Evolutionary conservation across 352 stramenopile species (phyloP).

Genomic region (Globisporangium alternatum): DNA sequence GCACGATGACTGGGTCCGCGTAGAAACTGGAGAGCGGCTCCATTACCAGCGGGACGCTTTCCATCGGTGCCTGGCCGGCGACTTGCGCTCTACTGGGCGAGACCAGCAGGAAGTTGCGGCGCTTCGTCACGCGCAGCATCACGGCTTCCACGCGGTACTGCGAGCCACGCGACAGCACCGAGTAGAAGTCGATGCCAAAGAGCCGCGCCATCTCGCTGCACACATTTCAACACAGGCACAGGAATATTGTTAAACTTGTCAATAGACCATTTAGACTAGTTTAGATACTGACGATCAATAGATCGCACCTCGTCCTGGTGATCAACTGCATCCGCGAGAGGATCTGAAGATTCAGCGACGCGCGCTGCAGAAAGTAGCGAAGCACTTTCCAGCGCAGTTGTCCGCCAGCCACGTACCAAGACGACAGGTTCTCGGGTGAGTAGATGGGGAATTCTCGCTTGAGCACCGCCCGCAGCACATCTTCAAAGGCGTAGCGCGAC

Average conservation of each 20-base stretch:
- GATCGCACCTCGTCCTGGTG: conserved; percentile 60
- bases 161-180: conserved; percentile 89
- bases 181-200: conserved; percentile 95
- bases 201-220: conserved; percentile 91
- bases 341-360: conserved; percentile 68
- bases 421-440: conserved; percentile 45
- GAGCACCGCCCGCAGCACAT: conserved; percentile 66
- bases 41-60: conserved; percentile 92
- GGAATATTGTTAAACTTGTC: background rate
- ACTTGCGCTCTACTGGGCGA: conserved; percentile 83
- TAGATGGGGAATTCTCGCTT: conserved; percentile 65
- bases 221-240: background rate
- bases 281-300: background rate
- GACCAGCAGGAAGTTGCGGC: conserved; percentile 81
- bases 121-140: conserved; percentile 90
- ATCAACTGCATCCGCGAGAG: conserved; percentile 85
- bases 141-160: conserved; percentile 93
- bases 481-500: conserved; percentile 74
- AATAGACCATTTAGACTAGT: background rate
- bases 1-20: conserved; percentile 96
- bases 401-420: conserved; percentile 48
- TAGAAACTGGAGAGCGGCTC: conserved; percentile 97
- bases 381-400: conserved; percentile 53
- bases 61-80: conserved; percentile 87
- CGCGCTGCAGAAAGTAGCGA: conserved; percentile 41